These are phyloP conservation scores for Periconia macrospinosa DNA, from an alignment of 2,329 filamentous ascomycete species.

Conservation along the genomic window DNA sequence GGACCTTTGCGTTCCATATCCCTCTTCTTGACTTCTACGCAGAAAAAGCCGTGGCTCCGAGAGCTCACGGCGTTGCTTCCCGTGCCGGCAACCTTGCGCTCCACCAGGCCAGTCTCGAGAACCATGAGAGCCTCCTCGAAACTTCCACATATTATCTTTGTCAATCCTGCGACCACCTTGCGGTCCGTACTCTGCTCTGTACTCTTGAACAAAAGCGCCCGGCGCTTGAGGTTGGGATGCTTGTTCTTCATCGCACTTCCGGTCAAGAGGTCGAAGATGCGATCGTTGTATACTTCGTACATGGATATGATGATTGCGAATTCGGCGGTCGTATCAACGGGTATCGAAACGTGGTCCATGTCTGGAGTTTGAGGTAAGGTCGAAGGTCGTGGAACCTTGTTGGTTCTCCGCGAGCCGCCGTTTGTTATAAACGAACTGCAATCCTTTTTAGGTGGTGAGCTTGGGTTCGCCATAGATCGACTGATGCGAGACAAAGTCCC, in stretches of 20 bases:
- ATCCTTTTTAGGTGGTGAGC: constrained; percentile 51
- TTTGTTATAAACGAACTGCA: constrained; percentile 59
- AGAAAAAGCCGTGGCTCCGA: constrained; percentile 94
- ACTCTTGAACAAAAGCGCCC: constrained; percentile 85
- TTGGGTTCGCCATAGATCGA: constrained; percentile 25
- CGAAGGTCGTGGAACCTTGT: constrained; percentile 70
- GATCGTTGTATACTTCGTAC: constrained; percentile 99
- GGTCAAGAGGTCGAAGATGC: constrained; percentile 90
- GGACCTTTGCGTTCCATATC: constrained; percentile 56
- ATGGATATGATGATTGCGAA: constrained; percentile 92
- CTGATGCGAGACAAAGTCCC: constrained; percentile 25
- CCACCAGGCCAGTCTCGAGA: constrained; percentile 83
- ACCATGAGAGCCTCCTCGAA: constrained; percentile 86
- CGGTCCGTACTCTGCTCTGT: constrained; percentile 85
- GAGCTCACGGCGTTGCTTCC: constrained; percentile 92
- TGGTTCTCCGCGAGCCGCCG: constrained; percentile 51
- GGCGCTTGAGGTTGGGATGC: constrained; percentile 59
- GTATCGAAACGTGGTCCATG: constrained; percentile 69
- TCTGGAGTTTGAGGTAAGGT: constrained; percentile 73
- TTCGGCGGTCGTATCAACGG: constrained; percentile 69
- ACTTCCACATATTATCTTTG: constrained; percentile 83
- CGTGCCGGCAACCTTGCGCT: constrained; percentile 85
- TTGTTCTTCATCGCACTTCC: constrained; percentile 60
- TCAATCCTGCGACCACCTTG: constrained; percentile 91
- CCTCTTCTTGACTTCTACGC: constrained; percentile 89